Evolutionary conservation across 306 rosid genomes (phyloP).

Genomic region (Lagenaria siceraria): DNA sequence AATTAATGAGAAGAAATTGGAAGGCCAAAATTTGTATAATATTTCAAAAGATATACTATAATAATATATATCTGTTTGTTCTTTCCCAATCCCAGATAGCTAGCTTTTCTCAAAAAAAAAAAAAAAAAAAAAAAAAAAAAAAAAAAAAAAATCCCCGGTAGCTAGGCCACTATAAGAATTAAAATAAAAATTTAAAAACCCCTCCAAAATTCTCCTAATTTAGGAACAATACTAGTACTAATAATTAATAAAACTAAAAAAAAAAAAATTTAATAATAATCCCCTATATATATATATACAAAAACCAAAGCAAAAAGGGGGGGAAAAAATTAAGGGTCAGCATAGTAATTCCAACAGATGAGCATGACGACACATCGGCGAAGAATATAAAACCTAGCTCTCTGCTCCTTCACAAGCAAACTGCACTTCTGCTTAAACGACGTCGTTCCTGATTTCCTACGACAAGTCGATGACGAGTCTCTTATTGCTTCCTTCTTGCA

Average conservation of each 20-base stretch:
- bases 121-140: too few relatives aligned
- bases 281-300: too few relatives aligned
- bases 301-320: background rate
- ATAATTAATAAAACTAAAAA: background rate
- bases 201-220: background rate
- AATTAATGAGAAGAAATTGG: too few relatives aligned
- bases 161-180: background rate
- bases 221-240: background rate
- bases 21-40: background rate
- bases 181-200: background rate
- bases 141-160: background rate
- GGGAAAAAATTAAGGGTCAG: conserved; percentile 14
- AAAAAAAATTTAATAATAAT: too few relatives aligned
- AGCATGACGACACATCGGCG: conserved; percentile 69
- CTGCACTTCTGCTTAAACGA: conserved; percentile 50
- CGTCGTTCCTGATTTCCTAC: conserved; percentile 4
- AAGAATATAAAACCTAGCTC: conserved; percentile 68
- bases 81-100: background rate
- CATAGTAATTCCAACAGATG: conserved; percentile 48
- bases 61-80: background rate
- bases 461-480: conserved; percentile 18
- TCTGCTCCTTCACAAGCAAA: conserved; percentile 50
- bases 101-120: too few relatives aligned
- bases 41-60: background rate
- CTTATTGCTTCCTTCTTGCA: conserved; percentile 16